A percentile compares a stretch with the other conserved stretches of the same genome.
Evolutionary conservation across 1,139 yeast species (phyloP).

Genomic region (Lodderomyces orthopsilosis): DNA sequence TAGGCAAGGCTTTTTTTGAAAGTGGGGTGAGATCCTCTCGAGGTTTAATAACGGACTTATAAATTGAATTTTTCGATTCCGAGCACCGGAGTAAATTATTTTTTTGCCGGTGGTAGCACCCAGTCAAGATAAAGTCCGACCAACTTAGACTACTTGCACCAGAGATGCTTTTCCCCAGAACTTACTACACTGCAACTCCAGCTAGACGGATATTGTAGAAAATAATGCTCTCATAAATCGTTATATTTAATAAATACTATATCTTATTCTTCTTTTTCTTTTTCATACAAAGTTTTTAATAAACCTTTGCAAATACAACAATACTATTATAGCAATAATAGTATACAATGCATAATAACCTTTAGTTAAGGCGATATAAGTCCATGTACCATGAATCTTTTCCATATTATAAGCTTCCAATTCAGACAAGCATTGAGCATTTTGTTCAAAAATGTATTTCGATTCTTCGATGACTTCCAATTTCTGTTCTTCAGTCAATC

Average conservation of each 20-base stretch:
- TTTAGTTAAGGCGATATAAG: slow-evolving; percentile 52
- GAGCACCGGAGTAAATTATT: neutral
- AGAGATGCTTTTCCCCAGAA: too few relatives aligned
- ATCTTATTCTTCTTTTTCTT: too few relatives aligned
- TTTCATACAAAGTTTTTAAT: slow-evolving; percentile 13
- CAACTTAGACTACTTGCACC: too few relatives aligned
- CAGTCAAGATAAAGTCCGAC: neutral
- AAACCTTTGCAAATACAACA: slow-evolving; percentile 29
- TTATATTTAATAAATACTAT: neutral
- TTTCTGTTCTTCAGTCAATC: slow-evolving; percentile 67
- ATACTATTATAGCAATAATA: slow-evolving; percentile 20
- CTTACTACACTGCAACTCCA: too few relatives aligned
- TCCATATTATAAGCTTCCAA: slow-evolving; percentile 62
- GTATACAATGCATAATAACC: slow-evolving; percentile 41
- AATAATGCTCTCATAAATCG: neutral
- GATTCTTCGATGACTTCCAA: slow-evolving; percentile 68
- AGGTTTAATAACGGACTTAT: neutral
- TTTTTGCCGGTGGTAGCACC: neutral
- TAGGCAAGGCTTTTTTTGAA: neutral
- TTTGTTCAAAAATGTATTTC: slow-evolving; percentile 61
- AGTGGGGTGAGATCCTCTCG: neutral
- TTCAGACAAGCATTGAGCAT: slow-evolving; percentile 59
- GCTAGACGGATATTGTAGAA: neutral
- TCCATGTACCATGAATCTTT: slow-evolving; percentile 54
- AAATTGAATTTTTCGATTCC: neutral